A percentile compares a stretch with the other conserved stretches of the same genome.
Evolutionary conservation across 2,329 filamentous ascomycete species (phyloP).

Genomic region (Claviceps digitariae): DNA sequence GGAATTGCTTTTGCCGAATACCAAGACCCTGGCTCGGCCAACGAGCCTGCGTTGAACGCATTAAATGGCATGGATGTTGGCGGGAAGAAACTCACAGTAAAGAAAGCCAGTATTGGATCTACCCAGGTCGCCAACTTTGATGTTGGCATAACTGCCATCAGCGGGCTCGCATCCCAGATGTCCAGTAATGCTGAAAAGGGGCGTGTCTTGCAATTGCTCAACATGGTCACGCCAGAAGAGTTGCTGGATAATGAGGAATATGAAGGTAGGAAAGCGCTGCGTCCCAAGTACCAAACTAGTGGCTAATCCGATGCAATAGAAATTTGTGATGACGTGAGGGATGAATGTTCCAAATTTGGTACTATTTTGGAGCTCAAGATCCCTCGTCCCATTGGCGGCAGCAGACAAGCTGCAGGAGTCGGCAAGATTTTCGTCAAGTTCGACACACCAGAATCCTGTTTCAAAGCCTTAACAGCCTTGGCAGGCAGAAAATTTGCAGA

Average conservation of each 20-base stretch:
- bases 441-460: constrained; percentile 61
- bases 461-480: constrained; percentile 75
- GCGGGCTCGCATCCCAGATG: constrained; percentile 85
- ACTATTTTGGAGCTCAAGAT: constrained; percentile 80
- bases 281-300: neutral
- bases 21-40: constrained; percentile 53
- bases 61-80: constrained; percentile 89
- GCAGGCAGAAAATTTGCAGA: constrained; percentile 94
- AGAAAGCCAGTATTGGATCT: constrained; percentile 80
- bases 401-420: constrained; percentile 73
- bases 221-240: constrained; percentile 97
- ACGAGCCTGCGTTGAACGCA: constrained; percentile 77
- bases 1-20: constrained; percentile 98
- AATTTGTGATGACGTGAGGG: constrained; percentile 87
- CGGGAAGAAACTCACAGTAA: constrained; percentile 71
- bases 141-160: constrained; percentile 95
- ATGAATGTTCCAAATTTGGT: constrained; percentile 89
- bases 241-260: constrained; percentile 90
- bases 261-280: constrained; percentile 48
- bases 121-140: constrained; percentile 88
- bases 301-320: constrained; percentile 38
- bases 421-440: constrained; percentile 98
- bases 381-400: constrained; percentile 71
- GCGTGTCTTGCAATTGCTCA: constrained; percentile 80
- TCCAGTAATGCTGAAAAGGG: constrained; percentile 66